phyloP scores from a whole-genome alignment of 2,329 filamentous ascomycete genomes.

The Blumeria hordei region DNA sequence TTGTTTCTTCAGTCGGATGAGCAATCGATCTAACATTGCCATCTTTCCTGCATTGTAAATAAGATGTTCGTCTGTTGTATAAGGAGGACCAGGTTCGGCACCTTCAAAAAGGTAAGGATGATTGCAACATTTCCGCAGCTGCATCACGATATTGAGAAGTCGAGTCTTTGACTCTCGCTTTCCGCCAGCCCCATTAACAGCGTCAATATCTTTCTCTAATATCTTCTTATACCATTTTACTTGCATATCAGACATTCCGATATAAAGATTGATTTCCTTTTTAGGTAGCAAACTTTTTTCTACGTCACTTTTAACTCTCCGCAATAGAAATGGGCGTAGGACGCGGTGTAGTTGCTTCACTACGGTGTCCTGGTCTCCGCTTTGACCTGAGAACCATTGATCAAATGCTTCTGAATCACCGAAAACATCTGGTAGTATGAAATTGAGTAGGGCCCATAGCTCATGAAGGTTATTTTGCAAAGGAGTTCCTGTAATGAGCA shows the following conservation, averaged over 20 bases:
- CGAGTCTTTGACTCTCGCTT: conserved; percentile 96
- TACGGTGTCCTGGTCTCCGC: conserved; percentile 78
- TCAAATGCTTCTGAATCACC: conserved; percentile 93
- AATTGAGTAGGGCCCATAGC: conserved; percentile 91
- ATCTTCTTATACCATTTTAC: conserved; percentile 99
- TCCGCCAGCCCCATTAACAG: conserved; percentile 85
- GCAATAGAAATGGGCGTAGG: conserved; percentile 74
- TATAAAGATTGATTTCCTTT: conserved; percentile 90
- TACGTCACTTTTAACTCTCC: conserved; percentile 90
- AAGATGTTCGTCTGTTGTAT: conserved; percentile 92
- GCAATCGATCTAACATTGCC: conserved; percentile 81
- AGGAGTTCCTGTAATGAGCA: conserved; percentile 89
- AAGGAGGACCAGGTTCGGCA: conserved; percentile 86
- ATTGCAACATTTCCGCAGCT: conserved; percentile 95
- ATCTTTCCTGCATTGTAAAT: conserved; percentile 91
- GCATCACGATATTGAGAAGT: conserved; percentile 96
- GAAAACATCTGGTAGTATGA: conserved; percentile 92
- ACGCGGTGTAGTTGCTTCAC: conserved; percentile 91
- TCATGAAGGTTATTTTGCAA: conserved; percentile 97
- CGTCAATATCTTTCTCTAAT: conserved; percentile 94
- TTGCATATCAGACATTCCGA: conserved; percentile 98
- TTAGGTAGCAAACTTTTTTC: conserved; percentile 95
- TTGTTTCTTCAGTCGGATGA: conserved; percentile 59
- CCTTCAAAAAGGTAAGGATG: conserved; percentile 96
- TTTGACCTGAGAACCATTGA: conserved; percentile 87